Conservation (phyloP, 116 monocot genomes). For the Trichopus zeylanicus region DNA sequence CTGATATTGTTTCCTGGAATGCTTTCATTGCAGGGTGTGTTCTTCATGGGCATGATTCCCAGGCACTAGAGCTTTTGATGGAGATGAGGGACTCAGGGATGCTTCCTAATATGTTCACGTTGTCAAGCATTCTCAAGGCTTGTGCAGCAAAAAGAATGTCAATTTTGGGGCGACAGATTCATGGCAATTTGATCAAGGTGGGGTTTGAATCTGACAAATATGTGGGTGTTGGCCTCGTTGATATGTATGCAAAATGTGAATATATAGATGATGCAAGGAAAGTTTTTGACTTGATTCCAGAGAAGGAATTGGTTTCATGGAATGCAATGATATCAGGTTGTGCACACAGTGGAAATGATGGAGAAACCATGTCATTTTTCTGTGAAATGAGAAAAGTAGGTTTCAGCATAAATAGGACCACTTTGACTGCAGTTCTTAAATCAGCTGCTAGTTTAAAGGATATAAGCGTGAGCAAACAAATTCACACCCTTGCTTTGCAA, state of each 20-base stretch:
- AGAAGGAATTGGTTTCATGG: slow-evolving; percentile 52
- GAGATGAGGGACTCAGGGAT: slow-evolving; percentile 41
- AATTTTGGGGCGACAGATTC: slow-evolving; percentile 45
- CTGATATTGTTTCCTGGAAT: slow-evolving; percentile 69
- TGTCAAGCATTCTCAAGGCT: slow-evolving; percentile 65
- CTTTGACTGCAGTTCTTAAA: slow-evolving; percentile 59
- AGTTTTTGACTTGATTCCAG: slow-evolving; percentile 34
- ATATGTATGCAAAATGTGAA: slow-evolving; percentile 65
- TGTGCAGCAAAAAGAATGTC: slow-evolving; percentile 40
- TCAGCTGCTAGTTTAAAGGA: slow-evolving; percentile 45
- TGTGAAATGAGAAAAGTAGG: slow-evolving; percentile 42
- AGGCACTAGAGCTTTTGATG: slow-evolving; percentile 37
- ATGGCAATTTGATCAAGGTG: slow-evolving; percentile 38
- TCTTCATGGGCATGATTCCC: slow-evolving; percentile 28
- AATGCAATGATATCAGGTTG: slow-evolving; percentile 76
- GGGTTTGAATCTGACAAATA: slow-evolving; percentile 31
- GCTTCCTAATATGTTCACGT: slow-evolving; percentile 49
- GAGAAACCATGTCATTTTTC: slow-evolving; percentile 38
- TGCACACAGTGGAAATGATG: slow-evolving; percentile 41
- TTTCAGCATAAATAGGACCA: slow-evolving; percentile 45
- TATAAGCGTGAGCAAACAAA: slow-evolving; percentile 21
- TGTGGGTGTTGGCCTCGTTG: slow-evolving; percentile 69
- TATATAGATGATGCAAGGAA: slow-evolving; percentile 27
- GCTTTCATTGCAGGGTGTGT: slow-evolving; percentile 69
- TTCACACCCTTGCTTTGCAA: slow-evolving; percentile 41